Evolutionary conservation across 148 eudicot species (phyloP).

Genomic region (Tetragonia tetragonoides): DNA sequence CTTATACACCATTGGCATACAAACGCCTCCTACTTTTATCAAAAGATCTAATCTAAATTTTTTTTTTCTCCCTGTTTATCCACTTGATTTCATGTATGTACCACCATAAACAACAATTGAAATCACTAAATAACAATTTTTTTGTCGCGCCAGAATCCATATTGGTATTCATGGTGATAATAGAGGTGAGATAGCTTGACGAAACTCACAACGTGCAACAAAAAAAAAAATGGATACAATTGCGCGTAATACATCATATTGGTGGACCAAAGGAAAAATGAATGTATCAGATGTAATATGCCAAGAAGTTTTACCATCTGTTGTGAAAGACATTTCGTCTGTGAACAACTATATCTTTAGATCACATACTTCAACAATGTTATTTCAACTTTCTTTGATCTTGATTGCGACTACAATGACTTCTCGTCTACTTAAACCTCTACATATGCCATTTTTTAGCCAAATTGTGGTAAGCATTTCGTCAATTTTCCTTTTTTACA

Average conservation of each 20-base stretch:
- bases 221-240: too few species aligned
- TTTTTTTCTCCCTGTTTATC: too few species aligned
- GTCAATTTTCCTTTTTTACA: not conserved
- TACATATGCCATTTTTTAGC: conserved; percentile 24
- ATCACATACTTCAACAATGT: not conserved
- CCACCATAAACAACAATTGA: too few species aligned
- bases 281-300: not conserved
- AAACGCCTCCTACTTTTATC: too few species aligned
- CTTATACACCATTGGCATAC: too few species aligned
- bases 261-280: not conserved
- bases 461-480: conserved; percentile 22
- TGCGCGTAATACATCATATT: not conserved
- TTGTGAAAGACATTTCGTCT: not conserved
- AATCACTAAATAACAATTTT: too few species aligned
- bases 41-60: too few species aligned
- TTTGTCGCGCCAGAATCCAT: too few species aligned
- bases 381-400: conserved; percentile 14
- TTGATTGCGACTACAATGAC: not conserved
- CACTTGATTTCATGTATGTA: too few species aligned
- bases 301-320: not conserved
- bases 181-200: too few species aligned
- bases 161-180: too few species aligned
- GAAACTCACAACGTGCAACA: too few species aligned
- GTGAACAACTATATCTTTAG: not conserved
- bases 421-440: conserved; percentile 21